Base-by-base conservation (phyloP, 1,139 yeast species). In the Pichia sp. region DNA sequence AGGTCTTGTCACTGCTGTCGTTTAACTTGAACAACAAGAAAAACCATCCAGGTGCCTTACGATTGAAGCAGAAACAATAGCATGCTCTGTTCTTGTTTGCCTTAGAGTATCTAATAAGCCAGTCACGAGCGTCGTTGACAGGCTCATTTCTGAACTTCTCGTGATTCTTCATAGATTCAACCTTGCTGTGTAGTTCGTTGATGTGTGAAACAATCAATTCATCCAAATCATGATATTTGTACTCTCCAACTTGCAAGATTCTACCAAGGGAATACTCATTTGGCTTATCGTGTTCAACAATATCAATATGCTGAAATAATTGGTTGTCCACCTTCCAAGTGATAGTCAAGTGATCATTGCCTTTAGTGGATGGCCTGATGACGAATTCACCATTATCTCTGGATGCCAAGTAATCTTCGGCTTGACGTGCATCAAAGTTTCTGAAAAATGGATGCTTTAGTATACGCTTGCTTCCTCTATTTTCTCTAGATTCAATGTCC, bases 311-410 rank as follows among this genome's bases (percentile, higher is more conserved):
- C 69, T 95, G 99, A 73, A 87, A 95, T 61, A 93, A 75, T 67
- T 85, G 87, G 65, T 88, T 93, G 58, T 90, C 93, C 42, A 95
- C 92, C 69, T 93, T 93, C 98, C 99, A 93, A 0, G 99, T 93
- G 45, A 92, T 87, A 2, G 97, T 92, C 63, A 93, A 78, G 70
- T 84, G 97, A 61, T 89, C 87, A 47, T 82, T 78, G 40, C 99
- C 99, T 59, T 85, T 84, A 7, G 96, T 89, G 1, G 97, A 91
- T 10, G 98, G 99, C 63, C 99, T 82, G 56, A 93, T 89, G 36
- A 95, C 96, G 73, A 91, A 82, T 64, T 90, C 97, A 51, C 99
- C 99, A 57, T 92, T 85, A 49, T 85, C 82, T 69, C 87, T 81
- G 16, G 96, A 88, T 12, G 97, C 97, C 66, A 93, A 77, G 64